Base-by-base conservation (phyloP, 78 protist species). In the Dictyostelium capitatum region DNA sequence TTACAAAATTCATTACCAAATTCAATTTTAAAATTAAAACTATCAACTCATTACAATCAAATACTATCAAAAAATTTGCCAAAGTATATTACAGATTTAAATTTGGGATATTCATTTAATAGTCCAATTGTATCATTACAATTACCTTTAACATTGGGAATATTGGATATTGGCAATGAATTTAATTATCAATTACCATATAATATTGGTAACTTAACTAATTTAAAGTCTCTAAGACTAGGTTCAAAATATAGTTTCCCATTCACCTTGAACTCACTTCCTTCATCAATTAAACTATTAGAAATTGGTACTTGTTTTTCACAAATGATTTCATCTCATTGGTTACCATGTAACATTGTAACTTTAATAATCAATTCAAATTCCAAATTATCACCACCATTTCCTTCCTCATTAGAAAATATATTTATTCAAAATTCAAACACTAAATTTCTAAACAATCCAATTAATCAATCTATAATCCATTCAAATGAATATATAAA, bases 71-170 rank as follows among this genome's bases (percentile, higher is more conserved):
- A n/a, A n/a, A 62, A 25, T 8, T 11, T 11, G 14, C 72, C 72
- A 62, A 62, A n/a, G 0, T 1, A 32, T 25, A 8, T 62, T 11
- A 62, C 20, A 28, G 10, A 28, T 25, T 25, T 62, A 62, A 25
- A 62, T 62, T 62, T 62, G 25, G 72, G 72, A 6, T 17, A 7
- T 62, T 62, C 72, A 62, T 62, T 25, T n/a, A 62, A 62, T 62
- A 30, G 25, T 28, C 41, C 41, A n/a, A 1, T 11, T 6, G 12
- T 28, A 8, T 62, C 41, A 25, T 25, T 62, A 4, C 72, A 32
- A 28, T 41, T 15, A 62, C 11, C 25, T 25, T 62, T 62, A n/a
- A n/a, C n/a, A n/a, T n/a, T n/a, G 3, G 41, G 14, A 11, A 25
- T 15, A 25, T 62, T 62, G 9, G 30, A 62, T 62, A 3, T 62